Percentiles rank a stretch among this genome's conserved stretches.
phyloP scores from a whole-genome alignment of 805 yeast species.

The Candida montana region DNA sequence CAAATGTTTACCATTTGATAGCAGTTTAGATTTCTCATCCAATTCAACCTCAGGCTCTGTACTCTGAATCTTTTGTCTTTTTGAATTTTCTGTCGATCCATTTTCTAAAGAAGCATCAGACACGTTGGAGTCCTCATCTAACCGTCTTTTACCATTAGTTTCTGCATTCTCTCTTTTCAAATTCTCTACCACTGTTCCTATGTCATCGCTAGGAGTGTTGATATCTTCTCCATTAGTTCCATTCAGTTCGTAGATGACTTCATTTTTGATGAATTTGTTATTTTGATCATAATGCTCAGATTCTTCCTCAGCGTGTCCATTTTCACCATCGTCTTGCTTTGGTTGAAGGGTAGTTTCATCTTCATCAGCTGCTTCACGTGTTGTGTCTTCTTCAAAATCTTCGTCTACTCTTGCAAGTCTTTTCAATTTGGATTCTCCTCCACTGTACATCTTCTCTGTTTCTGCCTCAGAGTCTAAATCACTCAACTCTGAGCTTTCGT shows the following conservation, averaged over 20 bases:
- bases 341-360: conserved; percentile 13
- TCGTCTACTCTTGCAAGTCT: conserved; percentile 30
- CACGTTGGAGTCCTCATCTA: conserved; percentile 10
- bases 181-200: conserved; percentile 18
- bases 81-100: conserved; percentile 17
- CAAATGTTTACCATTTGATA: not conserved
- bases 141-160: conserved; percentile 12
- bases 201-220: conserved; percentile 20
- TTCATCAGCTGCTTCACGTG: conserved; percentile 20
- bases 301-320: not conserved
- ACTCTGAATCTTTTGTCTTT: conserved; percentile 8
- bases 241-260: conserved; percentile 17
- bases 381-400: conserved; percentile 10
- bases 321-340: conserved; percentile 12
- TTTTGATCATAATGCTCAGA: no score
- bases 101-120: conserved; percentile 22
- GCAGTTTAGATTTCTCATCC: conserved; percentile 1
- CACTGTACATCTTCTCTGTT: conserved; percentile 74
- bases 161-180: conserved; percentile 9
- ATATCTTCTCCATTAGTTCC: conserved; percentile 18
- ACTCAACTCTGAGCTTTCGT: conserved; percentile 41
- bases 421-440: conserved; percentile 34
- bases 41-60: conserved; percentile 9
- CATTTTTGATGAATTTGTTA: conserved; percentile 22
- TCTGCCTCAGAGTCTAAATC: conserved; percentile 81